Evolutionary conservation across 2,329 filamentous ascomycete genomes (phyloP).

Genomic region (Tympanopsis confertula): DNA sequence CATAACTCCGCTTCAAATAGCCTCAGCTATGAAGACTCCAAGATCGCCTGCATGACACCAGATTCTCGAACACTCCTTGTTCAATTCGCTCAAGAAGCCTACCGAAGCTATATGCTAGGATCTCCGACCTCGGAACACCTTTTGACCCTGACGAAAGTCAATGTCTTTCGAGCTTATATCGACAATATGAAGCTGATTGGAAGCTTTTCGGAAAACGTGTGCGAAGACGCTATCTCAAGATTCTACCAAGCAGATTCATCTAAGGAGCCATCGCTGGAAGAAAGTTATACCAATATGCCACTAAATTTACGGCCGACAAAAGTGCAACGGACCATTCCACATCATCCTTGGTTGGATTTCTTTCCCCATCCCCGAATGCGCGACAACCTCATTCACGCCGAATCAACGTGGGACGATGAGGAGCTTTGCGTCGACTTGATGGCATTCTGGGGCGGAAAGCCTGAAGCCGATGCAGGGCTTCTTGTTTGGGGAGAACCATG

Average conservation of each 20-base stretch:
- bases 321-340: slow-evolving; percentile 13
- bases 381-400: slow-evolving; percentile 15
- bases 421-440: slow-evolving; percentile 6
- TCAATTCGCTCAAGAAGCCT: slow-evolving; percentile 2
- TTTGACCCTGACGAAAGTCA: slow-evolving; percentile 9
- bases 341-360: slow-evolving; percentile 23
- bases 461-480: background rate
- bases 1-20: no score
- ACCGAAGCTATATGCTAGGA: slow-evolving; percentile 4
- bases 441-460: slow-evolving; percentile 14
- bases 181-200: slow-evolving; percentile 4
- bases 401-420: slow-evolving; percentile 7
- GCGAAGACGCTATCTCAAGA: slow-evolving; percentile 16
- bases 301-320: slow-evolving; percentile 12
- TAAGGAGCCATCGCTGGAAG: background rate
- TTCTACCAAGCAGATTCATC: no score
- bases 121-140: slow-evolving; percentile 7
- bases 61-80: no score
- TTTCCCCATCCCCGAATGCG: slow-evolving; percentile 19
- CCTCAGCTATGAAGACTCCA: no score
- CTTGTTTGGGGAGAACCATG: background rate
- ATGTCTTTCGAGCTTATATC: slow-evolving; percentile 9
- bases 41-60: no score
- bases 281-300: background rate
- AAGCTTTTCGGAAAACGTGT: slow-evolving; percentile 13